phyloP scores from a whole-genome alignment of 352 stramenopile species.

The Globisporangium mamillatum region DNA sequence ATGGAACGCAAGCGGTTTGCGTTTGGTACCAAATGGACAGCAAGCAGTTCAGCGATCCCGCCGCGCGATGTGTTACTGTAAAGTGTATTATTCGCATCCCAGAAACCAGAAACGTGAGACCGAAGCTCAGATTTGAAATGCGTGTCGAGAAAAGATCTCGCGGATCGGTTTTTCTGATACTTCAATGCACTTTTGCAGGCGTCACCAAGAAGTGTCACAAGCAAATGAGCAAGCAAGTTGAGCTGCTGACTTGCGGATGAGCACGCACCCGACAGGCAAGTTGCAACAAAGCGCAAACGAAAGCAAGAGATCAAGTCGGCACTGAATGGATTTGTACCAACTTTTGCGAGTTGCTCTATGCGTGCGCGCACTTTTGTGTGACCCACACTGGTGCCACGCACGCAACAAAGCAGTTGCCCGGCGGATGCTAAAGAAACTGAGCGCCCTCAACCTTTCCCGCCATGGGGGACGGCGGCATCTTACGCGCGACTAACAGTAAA shows the following conservation, averaged over 20 bases:
- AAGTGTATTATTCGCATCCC: neutral
- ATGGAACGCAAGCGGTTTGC: neutral
- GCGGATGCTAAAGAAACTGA: neutral
- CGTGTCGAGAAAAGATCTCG: neutral
- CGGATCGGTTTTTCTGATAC: neutral
- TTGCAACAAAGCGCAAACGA: too few species aligned
- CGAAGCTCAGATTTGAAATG: neutral
- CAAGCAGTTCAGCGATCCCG: neutral
- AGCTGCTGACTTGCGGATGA: neutral
- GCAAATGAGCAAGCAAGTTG: neutral
- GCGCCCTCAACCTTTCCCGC: neutral
- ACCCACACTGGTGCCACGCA: too few species aligned
- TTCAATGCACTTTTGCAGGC: neutral
- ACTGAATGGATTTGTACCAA: neutral
- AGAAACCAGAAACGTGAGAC: neutral
- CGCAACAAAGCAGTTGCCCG: too few species aligned
- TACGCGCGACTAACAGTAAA: neutral
- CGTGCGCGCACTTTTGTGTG: too few species aligned
- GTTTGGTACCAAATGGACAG: neutral
- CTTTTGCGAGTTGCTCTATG: neutral
- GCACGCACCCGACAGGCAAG: neutral
- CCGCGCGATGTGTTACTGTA: too few species aligned
- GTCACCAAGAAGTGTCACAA: neutral
- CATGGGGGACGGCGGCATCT: too few species aligned
- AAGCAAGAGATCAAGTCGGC: neutral